These are phyloP conservation scores for Ammopiptanthus mongolicus DNA, from an alignment of 306 rosid genomes.

Conservation along the genomic window DNA sequence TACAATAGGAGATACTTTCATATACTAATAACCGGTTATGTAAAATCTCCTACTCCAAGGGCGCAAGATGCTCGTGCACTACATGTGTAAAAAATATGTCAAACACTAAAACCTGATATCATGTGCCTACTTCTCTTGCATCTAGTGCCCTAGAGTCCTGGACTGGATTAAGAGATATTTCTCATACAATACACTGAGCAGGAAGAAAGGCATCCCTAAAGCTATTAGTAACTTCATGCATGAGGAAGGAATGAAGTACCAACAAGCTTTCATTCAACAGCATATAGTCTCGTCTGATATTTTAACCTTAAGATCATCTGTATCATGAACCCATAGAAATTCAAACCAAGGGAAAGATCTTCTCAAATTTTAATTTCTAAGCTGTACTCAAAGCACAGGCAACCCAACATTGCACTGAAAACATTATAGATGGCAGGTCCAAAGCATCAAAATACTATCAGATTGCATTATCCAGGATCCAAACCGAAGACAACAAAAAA, in stretches of 20 bases:
- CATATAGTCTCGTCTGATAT: not conserved
- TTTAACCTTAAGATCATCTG: not conserved
- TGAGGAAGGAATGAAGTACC: slow-evolving; percentile 1
- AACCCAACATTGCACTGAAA: not conserved
- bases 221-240: slow-evolving; percentile 13
- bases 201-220: not conserved
- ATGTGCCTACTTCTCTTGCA: not conserved
- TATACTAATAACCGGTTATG: no score
- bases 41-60: not conserved
- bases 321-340: not conserved
- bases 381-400: not conserved
- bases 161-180: not conserved
- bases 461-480: not conserved
- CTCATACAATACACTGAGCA: not conserved
- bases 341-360: not conserved
- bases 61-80: not conserved
- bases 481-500: not conserved
- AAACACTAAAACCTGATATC: not conserved
- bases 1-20: not conserved
- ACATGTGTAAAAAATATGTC: not conserved
- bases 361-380: not conserved
- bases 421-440: not conserved
- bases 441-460: slow-evolving; percentile 3
- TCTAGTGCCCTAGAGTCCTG: not conserved
- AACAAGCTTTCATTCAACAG: slow-evolving; percentile 7